Evolutionary conservation across 1,284 basidiomycete species (phyloP), one percentile per base, ranked within the genome.

Genomic region (Phylloboletellus chloephorus): DNA sequence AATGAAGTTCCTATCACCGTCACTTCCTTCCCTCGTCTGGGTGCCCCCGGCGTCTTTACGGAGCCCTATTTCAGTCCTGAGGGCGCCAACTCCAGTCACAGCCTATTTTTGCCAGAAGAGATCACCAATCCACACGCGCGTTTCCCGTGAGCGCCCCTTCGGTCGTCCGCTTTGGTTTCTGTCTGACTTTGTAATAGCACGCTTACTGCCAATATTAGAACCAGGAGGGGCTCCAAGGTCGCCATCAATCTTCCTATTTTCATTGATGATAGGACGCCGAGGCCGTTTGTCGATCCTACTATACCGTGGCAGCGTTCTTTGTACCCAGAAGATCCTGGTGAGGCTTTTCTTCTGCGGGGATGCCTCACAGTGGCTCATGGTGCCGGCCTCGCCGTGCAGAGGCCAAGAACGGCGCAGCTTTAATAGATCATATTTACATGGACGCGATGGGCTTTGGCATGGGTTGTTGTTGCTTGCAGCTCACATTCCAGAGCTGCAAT

Each of bases 391-490:
- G 20, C 21, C 16, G 12, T 20, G 3, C 60, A 82, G 92, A 95
- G 71, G 93, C 93, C 2, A 87, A 83, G 61, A 72, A 81, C 43
- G 92, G 90, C 4, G 90, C 91, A 8, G 94, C 93, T 8, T 72
- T 88, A 37, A 71, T 74, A 10, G 84, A 95, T 63, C 93, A 98
- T 65, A 93, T 99, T 52, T 98, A 98, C 65, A 80, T 98, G 74
- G 96, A 99, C 65, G 94, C 96, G 2, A 98, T 98, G 96, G 95
- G 94, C 17, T 99, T 99, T 64, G 96, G 96, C 31, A 98, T 98
- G 95, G 96, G 96, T 3, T 98, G 95, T 58, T 96, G 91, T 59
- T 98, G 96, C 66, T 71, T 99, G 37, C 96, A 99, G 60, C 76
- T 98, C 50, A 99, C 96, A 3, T 97, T 98, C 70, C 96, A 99